Evolutionary conservation across 2,329 filamentous ascomycete genomes (phyloP).

Genomic region (Arachnomyces sp.): DNA sequence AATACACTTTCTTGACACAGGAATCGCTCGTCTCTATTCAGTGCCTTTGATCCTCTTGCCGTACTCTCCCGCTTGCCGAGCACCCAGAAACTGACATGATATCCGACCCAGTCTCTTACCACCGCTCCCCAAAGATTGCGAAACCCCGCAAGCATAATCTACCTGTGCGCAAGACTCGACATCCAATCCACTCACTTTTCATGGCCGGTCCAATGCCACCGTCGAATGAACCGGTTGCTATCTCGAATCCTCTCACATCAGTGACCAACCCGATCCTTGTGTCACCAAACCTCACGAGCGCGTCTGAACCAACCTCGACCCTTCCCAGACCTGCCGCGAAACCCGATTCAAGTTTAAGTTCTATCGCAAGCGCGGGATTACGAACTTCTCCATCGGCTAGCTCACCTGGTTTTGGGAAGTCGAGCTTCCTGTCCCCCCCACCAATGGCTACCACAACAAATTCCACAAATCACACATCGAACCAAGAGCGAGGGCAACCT

Average conservation of each 20-base stretch:
- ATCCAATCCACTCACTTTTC: constrained; percentile 23
- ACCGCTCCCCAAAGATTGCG: background rate
- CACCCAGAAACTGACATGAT: constrained; percentile 27
- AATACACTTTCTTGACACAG: background rate
- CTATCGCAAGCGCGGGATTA: constrained; percentile 35
- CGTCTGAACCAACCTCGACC: constrained; percentile 24
- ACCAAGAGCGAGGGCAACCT: too few species aligned
- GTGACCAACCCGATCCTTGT: constrained; percentile 20
- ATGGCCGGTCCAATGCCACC: constrained; percentile 38
- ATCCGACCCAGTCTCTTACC: constrained; percentile 23
- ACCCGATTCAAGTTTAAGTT: constrained; percentile 30
- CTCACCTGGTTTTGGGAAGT: constrained; percentile 27
- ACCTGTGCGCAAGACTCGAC: constrained; percentile 24
- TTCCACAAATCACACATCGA: constrained; percentile 12
- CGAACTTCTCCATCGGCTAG: constrained; percentile 19
- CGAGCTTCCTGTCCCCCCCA: constrained; percentile 25
- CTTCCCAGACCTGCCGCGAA: constrained; percentile 27
- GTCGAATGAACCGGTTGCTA: constrained; percentile 31
- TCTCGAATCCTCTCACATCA: constrained; percentile 28
- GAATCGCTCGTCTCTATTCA: background rate
- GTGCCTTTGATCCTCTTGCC: too few species aligned
- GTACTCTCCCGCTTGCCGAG: too few species aligned
- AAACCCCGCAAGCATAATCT: constrained; percentile 17
- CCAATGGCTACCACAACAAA: constrained; percentile 44
- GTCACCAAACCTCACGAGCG: constrained; percentile 17